Percentiles rank a stretch among this genome's conserved stretches.
phyloP scores from a whole-genome alignment of 2,329 filamentous ascomycete genomes.

The Stachybotrys chlorohalonatus region DNA sequence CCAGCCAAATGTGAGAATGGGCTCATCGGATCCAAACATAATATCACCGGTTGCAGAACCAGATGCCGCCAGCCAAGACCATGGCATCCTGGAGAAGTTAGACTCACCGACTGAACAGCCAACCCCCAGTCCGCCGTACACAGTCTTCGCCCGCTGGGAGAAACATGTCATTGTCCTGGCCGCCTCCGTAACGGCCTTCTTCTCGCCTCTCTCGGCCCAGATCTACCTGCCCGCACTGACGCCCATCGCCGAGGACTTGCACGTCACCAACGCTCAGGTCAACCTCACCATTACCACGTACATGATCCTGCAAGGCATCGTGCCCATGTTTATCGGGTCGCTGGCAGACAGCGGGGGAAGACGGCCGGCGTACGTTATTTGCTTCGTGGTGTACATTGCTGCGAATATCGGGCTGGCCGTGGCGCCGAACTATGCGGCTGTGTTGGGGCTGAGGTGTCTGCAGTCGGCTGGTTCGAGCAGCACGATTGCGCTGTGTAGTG shows the following conservation, averaged over 20 bases:
- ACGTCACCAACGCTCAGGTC: slow-evolving; percentile 30
- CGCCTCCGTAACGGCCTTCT: slow-evolving; percentile 28
- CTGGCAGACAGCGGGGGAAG: slow-evolving; percentile 46
- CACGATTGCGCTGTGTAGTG: slow-evolving; percentile 47
- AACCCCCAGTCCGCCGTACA: slow-evolving; percentile 18
- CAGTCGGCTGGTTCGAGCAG: slow-evolving; percentile 51
- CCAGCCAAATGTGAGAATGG: too few relatives aligned
- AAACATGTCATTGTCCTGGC: slow-evolving; percentile 32
- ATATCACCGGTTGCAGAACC: too few relatives aligned
- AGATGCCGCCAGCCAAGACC: background rate
- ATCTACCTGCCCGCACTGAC: slow-evolving; percentile 48
- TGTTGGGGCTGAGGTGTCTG: slow-evolving; percentile 45
- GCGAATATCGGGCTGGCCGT: slow-evolving; percentile 46
- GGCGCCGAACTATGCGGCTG: slow-evolving; percentile 35
- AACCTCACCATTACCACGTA: slow-evolving; percentile 47
- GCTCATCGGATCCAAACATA: too few relatives aligned
- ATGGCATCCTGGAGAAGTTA: slow-evolving; percentile 8
- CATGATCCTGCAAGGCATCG: slow-evolving; percentile 52
- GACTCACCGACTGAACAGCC: background rate
- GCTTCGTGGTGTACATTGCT: slow-evolving; percentile 42
- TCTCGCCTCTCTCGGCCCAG: slow-evolving; percentile 37
- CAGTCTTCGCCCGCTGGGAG: slow-evolving; percentile 27
- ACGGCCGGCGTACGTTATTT: slow-evolving; percentile 43
- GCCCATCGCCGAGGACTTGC: slow-evolving; percentile 35
- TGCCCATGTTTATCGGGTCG: slow-evolving; percentile 46